A percentile compares a stretch with the other conserved stretches of the same genome.
Evolutionary conservation across 768 basidiomycete species (phyloP).

Genomic region (Amanita inopinata): DNA sequence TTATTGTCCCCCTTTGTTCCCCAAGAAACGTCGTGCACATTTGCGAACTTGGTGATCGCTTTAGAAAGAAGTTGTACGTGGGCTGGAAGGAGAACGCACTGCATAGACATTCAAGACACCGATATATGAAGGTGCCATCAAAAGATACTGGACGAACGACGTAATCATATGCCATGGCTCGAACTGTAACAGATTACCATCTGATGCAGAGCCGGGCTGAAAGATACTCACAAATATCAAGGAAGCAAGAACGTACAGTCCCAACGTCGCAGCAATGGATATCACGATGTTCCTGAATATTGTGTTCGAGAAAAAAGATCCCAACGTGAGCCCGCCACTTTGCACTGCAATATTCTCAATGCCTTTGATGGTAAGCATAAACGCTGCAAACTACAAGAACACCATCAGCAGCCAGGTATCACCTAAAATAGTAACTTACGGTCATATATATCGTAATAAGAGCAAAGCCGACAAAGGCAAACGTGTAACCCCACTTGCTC

Average conservation of each 20-base stretch:
- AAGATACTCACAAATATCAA: conserved; percentile 69
- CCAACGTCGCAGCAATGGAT: conserved; percentile 80
- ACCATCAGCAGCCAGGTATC: conserved; percentile 1
- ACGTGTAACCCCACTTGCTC: conserved; percentile 77
- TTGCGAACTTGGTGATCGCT: conserved; percentile 53
- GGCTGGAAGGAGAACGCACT: conserved; percentile 25
- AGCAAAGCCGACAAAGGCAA: conserved; percentile 80
- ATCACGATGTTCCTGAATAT: conserved; percentile 84
- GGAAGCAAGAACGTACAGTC: conserved; percentile 77
- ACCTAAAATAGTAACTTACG: conserved; percentile 26
- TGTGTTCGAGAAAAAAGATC: conserved; percentile 62
- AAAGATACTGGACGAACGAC: conserved; percentile 84
- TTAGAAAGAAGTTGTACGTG: neutral
- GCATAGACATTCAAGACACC: conserved; percentile 89
- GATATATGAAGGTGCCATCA: conserved; percentile 92
- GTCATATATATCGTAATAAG: conserved; percentile 97
- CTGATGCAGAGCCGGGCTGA: neutral
- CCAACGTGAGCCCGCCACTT: conserved; percentile 36
- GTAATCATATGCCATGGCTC: conserved; percentile 99
- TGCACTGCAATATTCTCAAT: conserved; percentile 47
- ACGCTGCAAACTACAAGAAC: conserved; percentile 51
- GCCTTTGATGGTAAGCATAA: conserved; percentile 78
- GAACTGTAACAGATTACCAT: conserved; percentile 37
- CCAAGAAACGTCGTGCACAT: conserved; percentile 91
- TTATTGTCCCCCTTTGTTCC: conserved; percentile 95